Percentiles rank a stretch among this genome's conserved stretches.
phyloP scores from a whole-genome alignment of 116 monocot genomes.

The Dioscorea cayenensis region DNA sequence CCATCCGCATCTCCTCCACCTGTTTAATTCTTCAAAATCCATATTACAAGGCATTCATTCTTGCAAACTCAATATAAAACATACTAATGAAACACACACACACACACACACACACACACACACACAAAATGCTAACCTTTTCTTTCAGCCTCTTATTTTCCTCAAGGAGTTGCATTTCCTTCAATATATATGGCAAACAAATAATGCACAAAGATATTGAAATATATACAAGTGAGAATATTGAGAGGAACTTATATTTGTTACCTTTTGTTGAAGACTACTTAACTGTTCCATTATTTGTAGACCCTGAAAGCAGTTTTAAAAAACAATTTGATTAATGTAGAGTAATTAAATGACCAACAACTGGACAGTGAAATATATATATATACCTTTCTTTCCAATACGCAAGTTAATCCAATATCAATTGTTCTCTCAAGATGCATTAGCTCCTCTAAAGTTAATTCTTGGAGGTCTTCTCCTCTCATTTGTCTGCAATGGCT shows the following conservation, averaged over 20 bases:
- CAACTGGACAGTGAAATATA: neutral
- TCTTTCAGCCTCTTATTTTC: constrained; percentile 44
- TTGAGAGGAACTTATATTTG: no score
- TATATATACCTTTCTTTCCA: constrained; percentile 46
- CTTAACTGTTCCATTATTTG: constrained; percentile 57
- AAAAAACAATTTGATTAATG: neutral
- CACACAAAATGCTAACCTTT: constrained; percentile 16
- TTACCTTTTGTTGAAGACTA: constrained; percentile 52
- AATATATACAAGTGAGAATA: neutral
- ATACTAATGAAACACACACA: neutral
- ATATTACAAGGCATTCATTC: no score
- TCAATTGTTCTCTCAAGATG: constrained; percentile 63
- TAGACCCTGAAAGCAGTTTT: constrained; percentile 26
- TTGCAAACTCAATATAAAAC: no score
- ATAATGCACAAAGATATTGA: neutral
- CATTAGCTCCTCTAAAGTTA: constrained; percentile 53
- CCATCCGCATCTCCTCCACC: constrained; percentile 22
- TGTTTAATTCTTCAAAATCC: constrained; percentile 4
- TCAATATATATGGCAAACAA: neutral
- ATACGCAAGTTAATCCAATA: constrained; percentile 45
- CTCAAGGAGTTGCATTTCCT: constrained; percentile 43
- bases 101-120: neutral
- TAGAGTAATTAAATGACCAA: no score
- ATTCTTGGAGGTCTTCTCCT: constrained; percentile 74
- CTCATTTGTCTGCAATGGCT: constrained; percentile 48